Conservation (phyloP, 2,329 filamentous ascomycete genomes). For the Trichoderma breve region DNA sequence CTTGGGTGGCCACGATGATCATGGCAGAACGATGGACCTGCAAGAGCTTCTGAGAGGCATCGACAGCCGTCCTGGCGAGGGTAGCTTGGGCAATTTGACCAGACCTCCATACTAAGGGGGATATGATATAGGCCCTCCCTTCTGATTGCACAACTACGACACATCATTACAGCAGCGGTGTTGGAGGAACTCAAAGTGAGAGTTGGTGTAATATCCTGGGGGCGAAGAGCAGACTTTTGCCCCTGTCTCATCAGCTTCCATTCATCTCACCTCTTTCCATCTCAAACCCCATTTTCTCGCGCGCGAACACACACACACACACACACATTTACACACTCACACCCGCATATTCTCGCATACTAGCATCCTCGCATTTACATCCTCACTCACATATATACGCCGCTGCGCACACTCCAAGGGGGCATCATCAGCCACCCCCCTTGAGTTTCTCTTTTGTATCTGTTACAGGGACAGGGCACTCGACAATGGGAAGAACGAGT, state of each 20-base stretch:
- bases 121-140: not conserved
- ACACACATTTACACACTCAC: not conserved
- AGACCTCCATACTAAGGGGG: conserved; percentile 50
- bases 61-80: conserved; percentile 48
- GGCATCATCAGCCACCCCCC: not conserved
- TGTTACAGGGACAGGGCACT: not conserved
- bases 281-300: not conserved
- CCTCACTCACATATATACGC: not conserved
- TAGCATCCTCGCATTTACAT: not conserved
- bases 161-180: not conserved
- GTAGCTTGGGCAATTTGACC: conserved; percentile 45
- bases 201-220: not conserved
- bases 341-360: not conserved
- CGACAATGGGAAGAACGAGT: not conserved
- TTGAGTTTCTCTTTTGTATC: not conserved
- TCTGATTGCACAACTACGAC: not conserved
- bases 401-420: not conserved
- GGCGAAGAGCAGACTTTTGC: not conserved
- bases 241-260: not conserved
- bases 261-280: not conserved
- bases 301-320: not conserved
- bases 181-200: not conserved
- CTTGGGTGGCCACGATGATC: conserved; percentile 34
- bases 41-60: conserved; percentile 51
- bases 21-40: conserved; percentile 43